Base-by-base conservation (phyloP, 78 protist species). In the Chrysochromulina tobinii region DNA sequence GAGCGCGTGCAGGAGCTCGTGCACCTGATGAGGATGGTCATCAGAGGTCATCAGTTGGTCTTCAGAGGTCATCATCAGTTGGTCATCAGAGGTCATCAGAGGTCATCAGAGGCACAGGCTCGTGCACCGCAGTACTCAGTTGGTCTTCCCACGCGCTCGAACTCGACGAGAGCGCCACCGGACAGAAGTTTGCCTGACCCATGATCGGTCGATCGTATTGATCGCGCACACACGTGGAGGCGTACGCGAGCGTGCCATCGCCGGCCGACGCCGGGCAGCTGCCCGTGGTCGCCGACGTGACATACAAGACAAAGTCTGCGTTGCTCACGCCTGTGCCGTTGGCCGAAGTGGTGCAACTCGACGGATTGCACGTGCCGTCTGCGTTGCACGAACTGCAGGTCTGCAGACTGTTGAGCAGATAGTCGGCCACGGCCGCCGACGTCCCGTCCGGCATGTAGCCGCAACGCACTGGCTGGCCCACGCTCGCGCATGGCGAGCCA, bases 1-100 rank as follows among this genome's bases (percentile, higher is more conserved):
- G n/a, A 72, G 8, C 55, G 81, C 81, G 81, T 72, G 81, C 55
- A 72, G 57, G 18, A 72, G 6, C 81, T 72, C 81, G 73, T 67
- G 73, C 48, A 18, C 17, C 73, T 38, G 38, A 38, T 38, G 38
- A 38, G 38, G 38, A 38, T 38, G 38, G 38, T 38, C 38, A 38
- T 38, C 38, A 38, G 53, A 38, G 57, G 53, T 38, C 25, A 53
- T 53, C 12, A 72, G 57, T 53, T 72, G 81, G 53, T 38, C 18
- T 14, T 72, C 18, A 38, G 38, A 38, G 38, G 38, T 38, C 38
- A 38, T 38, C 38, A 38, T 38, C 38, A 38, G 38, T 38, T 38
- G 38, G 38, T 38, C 38, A 38, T 38, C 38, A 38, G 38, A 38
- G 38, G 38, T 38, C 38, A 38, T 38, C 38, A 38, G 38, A 38